phyloP scores from a whole-genome alignment of 352 stramenopile genomes.

The Phytophthora melonis region DNA sequence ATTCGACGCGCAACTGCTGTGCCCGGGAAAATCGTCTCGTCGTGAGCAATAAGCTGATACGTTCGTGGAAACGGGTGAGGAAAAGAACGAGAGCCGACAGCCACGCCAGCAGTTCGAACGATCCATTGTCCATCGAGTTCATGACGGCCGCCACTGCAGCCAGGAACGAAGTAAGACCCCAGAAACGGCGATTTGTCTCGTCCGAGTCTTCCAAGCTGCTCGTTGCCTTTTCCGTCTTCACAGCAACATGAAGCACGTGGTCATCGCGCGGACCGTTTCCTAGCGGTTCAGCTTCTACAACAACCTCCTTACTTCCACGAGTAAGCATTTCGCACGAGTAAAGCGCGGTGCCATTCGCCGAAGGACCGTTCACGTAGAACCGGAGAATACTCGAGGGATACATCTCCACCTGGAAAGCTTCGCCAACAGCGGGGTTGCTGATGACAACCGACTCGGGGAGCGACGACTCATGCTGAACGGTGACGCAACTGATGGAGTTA shows the following conservation, averaged over 20 bases:
- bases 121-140: conserved; percentile 52
- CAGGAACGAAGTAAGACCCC: conserved; percentile 53
- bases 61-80: conserved; percentile 63
- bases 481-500: conserved; percentile 78
- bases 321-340: conserved; percentile 69
- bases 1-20: conserved; percentile 48
- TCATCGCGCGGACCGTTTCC: conserved; percentile 45
- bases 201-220: conserved; percentile 28
- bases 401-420: conserved; percentile 69
- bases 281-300: conserved; percentile 58
- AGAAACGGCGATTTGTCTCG: conserved; percentile 52
- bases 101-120: conserved; percentile 63
- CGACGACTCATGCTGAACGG: conserved; percentile 76
- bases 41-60: conserved; percentile 59
- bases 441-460: conserved; percentile 65
- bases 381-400: conserved; percentile 78
- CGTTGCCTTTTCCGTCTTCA: conserved; percentile 41
- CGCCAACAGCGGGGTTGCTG: conserved; percentile 56
- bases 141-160: conserved; percentile 52
- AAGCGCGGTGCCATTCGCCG: conserved; percentile 63
- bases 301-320: conserved; percentile 36
- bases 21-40: conserved; percentile 57
- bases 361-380: conserved; percentile 73
- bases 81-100: conserved; percentile 61
- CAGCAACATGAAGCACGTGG: conserved; percentile 54